Evolutionary conservation across 2,329 filamentous ascomycete genomes (phyloP).

Genomic region (Neofusicoccum sp.): DNA sequence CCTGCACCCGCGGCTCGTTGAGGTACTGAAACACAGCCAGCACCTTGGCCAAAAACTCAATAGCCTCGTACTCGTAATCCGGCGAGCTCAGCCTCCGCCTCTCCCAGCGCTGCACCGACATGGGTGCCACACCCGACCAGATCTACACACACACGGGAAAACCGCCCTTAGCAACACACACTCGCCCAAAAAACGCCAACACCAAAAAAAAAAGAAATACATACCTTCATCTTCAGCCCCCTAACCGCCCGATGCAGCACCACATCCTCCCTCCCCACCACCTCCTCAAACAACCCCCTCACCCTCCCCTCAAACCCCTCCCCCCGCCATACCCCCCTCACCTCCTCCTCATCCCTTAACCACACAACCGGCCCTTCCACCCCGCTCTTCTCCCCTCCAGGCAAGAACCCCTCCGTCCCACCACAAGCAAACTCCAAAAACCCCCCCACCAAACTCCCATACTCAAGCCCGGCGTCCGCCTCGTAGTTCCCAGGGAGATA

Average conservation of each 20-base stretch:
- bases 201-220: not conserved
- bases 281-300: not conserved
- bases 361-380: not conserved
- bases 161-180: not conserved
- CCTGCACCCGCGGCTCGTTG: not conserved
- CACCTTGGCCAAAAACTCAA: conserved; percentile 3
- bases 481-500: not conserved
- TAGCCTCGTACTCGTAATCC: conserved; percentile 3
- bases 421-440: not conserved
- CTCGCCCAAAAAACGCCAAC: not conserved
- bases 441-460: not conserved
- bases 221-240: conserved; percentile 4
- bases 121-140: not conserved
- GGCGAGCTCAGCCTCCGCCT: not conserved
- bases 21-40: conserved; percentile 12
- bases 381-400: not conserved
- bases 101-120: conserved; percentile 9
- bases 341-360: not conserved
- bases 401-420: not conserved
- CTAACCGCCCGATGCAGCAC: not conserved
- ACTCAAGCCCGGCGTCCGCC: not conserved
- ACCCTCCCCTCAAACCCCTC: not conserved
- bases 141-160: not conserved
- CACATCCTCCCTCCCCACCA: not conserved
- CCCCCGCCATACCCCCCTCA: no score